phyloP scores from a whole-genome alignment of 225 moss, liverwort and hornwort species.

The Sphagnum contortum region DNA sequence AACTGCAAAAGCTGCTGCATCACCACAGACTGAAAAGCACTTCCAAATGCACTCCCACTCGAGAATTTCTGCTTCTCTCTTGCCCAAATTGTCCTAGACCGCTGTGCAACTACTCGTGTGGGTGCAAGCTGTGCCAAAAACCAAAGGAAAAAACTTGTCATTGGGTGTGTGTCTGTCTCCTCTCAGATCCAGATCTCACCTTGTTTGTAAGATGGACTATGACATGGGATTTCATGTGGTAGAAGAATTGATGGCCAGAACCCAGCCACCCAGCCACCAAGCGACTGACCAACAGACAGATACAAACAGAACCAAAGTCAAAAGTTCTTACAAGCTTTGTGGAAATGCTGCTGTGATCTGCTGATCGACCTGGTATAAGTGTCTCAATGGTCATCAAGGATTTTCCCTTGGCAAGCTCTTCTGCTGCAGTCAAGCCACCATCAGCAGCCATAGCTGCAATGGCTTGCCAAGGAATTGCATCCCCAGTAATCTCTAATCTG shows the following conservation, averaged over 20 bases:
- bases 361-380: slow-evolving; percentile 56
- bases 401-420: slow-evolving; percentile 71
- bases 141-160: neutral
- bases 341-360: slow-evolving; percentile 57
- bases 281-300: neutral
- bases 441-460: slow-evolving; percentile 71
- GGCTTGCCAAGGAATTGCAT: slow-evolving; percentile 61
- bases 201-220: neutral
- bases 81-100: slow-evolving; percentile 36
- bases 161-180: neutral
- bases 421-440: slow-evolving; percentile 69
- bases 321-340: slow-evolving; percentile 53
- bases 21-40: slow-evolving; percentile 62
- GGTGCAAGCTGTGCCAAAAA: slow-evolving; percentile 47
- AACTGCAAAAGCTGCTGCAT: slow-evolving; percentile 59
- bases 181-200: neutral
- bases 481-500: slow-evolving; percentile 55
- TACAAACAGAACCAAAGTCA: slow-evolving; percentile 1
- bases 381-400: slow-evolving; percentile 69
- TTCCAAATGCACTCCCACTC: slow-evolving; percentile 55
- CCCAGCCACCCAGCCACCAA: neutral
- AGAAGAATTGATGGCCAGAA: neutral
- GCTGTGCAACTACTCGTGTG: slow-evolving; percentile 47
- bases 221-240: neutral
- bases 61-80: slow-evolving; percentile 22